Base-by-base conservation (phyloP, 2,329 filamentous ascomycete species). In the Chaetomium strumarium region DNA sequence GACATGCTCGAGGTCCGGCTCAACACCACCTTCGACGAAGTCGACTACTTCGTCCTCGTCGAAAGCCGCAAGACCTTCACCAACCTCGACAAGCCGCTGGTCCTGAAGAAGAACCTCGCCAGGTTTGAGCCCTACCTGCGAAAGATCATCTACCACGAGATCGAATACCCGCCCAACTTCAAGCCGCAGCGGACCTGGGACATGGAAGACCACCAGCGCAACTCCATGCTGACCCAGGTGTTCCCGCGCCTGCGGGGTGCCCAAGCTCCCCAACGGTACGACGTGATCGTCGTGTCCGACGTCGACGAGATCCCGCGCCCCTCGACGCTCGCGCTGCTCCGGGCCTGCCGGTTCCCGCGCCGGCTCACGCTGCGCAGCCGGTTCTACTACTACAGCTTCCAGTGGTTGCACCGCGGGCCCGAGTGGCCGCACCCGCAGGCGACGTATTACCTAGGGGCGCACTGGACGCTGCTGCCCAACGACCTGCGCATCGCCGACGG, bases 1-100 rank as follows among this genome's bases (percentile, higher is more conserved):
- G 82, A 85, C 67, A 83, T 80, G 74, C 72, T 86, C 39, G 82
- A 86, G 64, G 78, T 86, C 44, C 78, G 81, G 11, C 70, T 86
- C 3, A 73, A 80, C 60, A 78, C 78, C 2, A 73, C 83, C 14
- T 76, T 77, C 52, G 66, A 76, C 37, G 68, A 76, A 39, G 80
- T 85, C 54, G 82, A 86, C 67, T 84, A 83, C 66, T 86, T 84
- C 59, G 71, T 86, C 60, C 74, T 86, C 33, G 74, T 85, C 46
- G 83, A 86, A 67, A 75, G 77, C 1, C 64, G 69, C 16, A 74
- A 69, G 46, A 84, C 81, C 1, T 85, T 85, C 58, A 82, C 81
- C 14, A 76, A 76, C 34, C 68, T 67, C 1, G 66, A 71, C 9
- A 85, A 85, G 67, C 73, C 77, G 1, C 69, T 84, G 12, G 64